Evolutionary conservation across 73 alveolate species (phyloP).

Genomic region (Symbiodinium natans): DNA sequence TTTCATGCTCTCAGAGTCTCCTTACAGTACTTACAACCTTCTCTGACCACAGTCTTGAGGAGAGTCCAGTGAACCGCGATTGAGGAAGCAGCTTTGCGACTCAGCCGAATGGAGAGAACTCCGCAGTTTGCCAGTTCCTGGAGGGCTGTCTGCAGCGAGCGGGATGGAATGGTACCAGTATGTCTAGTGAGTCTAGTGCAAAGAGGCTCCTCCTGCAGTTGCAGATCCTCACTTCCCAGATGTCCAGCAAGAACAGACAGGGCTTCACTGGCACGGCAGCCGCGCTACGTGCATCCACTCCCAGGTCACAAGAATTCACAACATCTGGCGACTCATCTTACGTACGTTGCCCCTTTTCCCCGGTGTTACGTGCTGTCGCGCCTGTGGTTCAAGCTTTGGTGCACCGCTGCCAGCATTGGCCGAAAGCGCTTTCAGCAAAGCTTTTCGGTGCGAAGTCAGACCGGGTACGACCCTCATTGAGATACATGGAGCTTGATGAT

Average conservation of each 20-base stretch:
- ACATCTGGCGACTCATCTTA: too few relatives aligned
- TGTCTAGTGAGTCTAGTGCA: background rate
- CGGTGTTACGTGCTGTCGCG: background rate
- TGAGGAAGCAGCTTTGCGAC: background rate
- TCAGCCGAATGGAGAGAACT: conserved; percentile 36
- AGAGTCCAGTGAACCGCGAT: too few relatives aligned
- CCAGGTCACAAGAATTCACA: too few relatives aligned
- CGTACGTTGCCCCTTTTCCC: too few relatives aligned
- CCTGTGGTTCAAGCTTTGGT: conserved; percentile 49
- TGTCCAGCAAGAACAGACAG: conserved; percentile 68
- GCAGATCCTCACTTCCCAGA: conserved; percentile 33
- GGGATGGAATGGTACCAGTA: background rate
- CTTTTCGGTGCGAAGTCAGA: too few relatives aligned
- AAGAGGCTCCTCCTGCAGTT: conserved; percentile 29
- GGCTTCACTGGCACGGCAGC: conserved; percentile 44
- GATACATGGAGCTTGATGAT: too few relatives aligned
- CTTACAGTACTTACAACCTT: too few relatives aligned
- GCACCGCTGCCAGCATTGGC: conserved; percentile 55
- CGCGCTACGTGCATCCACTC: background rate
- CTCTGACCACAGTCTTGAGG: too few relatives aligned
- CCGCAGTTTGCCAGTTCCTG: conserved; percentile 80
- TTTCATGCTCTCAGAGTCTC: background rate
- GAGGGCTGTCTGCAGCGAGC: background rate
- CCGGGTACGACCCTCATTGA: too few relatives aligned
- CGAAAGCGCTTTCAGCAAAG: background rate